Evolutionary conservation across 129 eudicot genomes (phyloP).

Genomic region (Sambucus nigra): DNA sequence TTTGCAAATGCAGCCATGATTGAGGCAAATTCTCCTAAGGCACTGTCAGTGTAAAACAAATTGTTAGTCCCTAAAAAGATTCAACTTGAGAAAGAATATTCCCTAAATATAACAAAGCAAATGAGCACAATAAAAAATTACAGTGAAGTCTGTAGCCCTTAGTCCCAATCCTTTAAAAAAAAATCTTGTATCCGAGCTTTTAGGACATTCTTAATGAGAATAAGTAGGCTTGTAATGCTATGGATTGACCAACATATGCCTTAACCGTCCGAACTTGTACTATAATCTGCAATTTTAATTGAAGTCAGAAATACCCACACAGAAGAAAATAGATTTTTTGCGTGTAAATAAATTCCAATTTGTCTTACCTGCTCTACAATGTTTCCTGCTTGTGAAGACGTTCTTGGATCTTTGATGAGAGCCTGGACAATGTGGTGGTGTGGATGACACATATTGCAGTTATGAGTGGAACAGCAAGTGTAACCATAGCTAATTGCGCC

Average conservation of each 20-base stretch:
- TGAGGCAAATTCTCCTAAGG: slow-evolving; percentile 87
- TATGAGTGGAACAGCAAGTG: too few relatives aligned
- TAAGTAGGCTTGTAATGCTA: slow-evolving; percentile 67
- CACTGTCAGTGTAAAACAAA: slow-evolving; percentile 29
- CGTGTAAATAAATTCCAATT: too few relatives aligned
- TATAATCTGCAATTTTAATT: slow-evolving; percentile 49
- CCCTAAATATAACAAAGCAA: slow-evolving; percentile 91
- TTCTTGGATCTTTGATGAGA: too few relatives aligned
- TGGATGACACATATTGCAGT: too few relatives aligned
- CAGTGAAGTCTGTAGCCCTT: slow-evolving; percentile 90
- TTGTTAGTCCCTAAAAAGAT: neutral
- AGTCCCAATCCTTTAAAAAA: slow-evolving; percentile 86
- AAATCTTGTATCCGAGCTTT: slow-evolving; percentile 73
- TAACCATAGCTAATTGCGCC: too few relatives aligned
- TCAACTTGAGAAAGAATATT: neutral
- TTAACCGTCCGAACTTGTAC: slow-evolving; percentile 79
- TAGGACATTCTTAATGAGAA: slow-evolving; percentile 64
- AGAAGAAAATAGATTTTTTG: too few relatives aligned
- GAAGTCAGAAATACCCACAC: slow-evolving; percentile 17
- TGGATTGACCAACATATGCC: slow-evolving; percentile 85
- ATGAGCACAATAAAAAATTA: slow-evolving; percentile 88
- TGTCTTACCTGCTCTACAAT: too few relatives aligned
- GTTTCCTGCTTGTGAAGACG: too few relatives aligned
- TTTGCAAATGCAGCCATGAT: slow-evolving; percentile 93
- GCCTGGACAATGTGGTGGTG: too few relatives aligned